Evolutionary conservation across 176 grass and related monocot species (phyloP).

Genomic region (Areca catechu): DNA sequence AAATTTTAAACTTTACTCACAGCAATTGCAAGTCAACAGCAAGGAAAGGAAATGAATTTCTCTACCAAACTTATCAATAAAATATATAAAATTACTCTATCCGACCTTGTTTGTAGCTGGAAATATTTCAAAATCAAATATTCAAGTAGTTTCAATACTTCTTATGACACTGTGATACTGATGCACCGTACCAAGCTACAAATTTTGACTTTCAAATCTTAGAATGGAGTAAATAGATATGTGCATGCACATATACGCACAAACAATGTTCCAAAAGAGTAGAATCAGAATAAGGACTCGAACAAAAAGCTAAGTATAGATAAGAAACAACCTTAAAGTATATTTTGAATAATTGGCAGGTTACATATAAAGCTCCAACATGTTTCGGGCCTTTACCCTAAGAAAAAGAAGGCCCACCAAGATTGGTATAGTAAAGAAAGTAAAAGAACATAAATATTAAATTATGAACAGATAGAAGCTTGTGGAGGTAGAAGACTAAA

Average conservation of each 20-base stretch:
- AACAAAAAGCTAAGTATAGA: too few species aligned
- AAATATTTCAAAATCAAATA: slow-evolving; percentile 97
- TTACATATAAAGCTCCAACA: slow-evolving; percentile 88
- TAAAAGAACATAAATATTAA: too few species aligned
- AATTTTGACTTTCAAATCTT: neutral
- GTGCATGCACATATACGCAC: too few species aligned
- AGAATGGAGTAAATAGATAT: too few species aligned
- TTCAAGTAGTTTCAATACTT: slow-evolving; percentile 85
- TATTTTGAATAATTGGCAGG: slow-evolving; percentile 97
- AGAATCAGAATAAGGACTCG: too few species aligned
- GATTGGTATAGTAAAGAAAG: too few species aligned
- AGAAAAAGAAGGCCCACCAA: slow-evolving; percentile 2
- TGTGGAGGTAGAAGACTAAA: too few species aligned
- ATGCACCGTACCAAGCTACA: slow-evolving; percentile 96
- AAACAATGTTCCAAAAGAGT: too few species aligned
- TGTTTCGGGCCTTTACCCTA: slow-evolving; percentile 96
- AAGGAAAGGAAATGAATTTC: too few species aligned
- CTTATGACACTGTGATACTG: slow-evolving; percentile 91
- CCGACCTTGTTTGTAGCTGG: slow-evolving; percentile 86
- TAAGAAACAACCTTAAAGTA: too few species aligned
- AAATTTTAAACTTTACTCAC: slow-evolving; percentile 19
- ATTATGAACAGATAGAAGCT: too few species aligned
- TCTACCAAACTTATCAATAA: neutral
- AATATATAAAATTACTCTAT: neutral
- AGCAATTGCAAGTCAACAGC: too few species aligned